Conservation (phyloP, 2,329 filamentous ascomycete species). For the Chalaropsis thielavioides region DNA sequence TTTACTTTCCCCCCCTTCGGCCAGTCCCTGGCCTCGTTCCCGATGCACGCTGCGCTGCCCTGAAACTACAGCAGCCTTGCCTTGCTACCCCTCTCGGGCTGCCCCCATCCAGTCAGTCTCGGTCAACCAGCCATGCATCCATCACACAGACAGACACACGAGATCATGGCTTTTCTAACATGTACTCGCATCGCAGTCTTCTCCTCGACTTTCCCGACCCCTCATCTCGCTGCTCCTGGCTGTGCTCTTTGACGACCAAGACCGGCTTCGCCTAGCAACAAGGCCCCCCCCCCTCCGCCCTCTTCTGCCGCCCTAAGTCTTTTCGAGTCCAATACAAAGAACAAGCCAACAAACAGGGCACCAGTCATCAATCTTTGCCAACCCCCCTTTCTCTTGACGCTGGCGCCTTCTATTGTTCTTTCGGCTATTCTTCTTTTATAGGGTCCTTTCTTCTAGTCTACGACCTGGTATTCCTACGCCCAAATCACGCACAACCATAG, state of each 20-base stretch:
- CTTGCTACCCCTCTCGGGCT: too few species aligned
- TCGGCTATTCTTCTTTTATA: slow-evolving; percentile 6
- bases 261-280: not conserved
- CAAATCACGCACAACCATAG: not conserved
- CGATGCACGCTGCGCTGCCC: not conserved
- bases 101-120: too few species aligned
- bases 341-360: not conserved
- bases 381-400: slow-evolving; percentile 3
- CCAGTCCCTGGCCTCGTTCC: not conserved
- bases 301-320: not conserved
- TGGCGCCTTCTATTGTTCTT: slow-evolving; percentile 5
- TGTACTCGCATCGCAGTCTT: not conserved
- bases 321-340: not conserved
- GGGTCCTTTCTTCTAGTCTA: not conserved
- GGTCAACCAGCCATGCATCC: too few species aligned
- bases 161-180: not conserved
- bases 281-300: not conserved
- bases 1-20: slow-evolving; percentile 3
- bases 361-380: slow-evolving; percentile 1
- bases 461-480: not conserved
- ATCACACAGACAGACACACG: too few species aligned
- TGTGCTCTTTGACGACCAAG: not conserved
- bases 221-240: not conserved
- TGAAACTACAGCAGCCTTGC: not conserved
- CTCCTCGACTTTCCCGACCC: not conserved